Evolutionary conservation across 495 filamentous ascomycete species (phyloP), one percentile per base, ranked within the genome.

Genomic region (Xylaria castorea): DNA sequence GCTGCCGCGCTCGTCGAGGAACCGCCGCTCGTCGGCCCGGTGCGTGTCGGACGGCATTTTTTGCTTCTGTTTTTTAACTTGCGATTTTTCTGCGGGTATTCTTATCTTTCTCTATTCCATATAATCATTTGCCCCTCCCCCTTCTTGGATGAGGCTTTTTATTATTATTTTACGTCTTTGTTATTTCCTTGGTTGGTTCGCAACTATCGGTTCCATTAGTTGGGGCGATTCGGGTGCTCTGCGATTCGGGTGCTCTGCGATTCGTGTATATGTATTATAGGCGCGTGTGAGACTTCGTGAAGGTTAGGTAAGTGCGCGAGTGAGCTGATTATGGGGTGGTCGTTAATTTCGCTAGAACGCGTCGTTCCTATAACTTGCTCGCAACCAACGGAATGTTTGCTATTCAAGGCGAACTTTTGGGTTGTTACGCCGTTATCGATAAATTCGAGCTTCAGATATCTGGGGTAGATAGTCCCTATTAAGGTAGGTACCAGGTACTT

Each of bases 1-100:
- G 62, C 78, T 80, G 76, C 92, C 92, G 66, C 92, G 91, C 78
- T 93, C 92, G 83, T 94, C 92, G 73, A 94, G 89, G 80, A 94
- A 91, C 65, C 87, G 85, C 79, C 89, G 90, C 77, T 92, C 92
- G 76, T 94, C 92, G 75, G 91, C 91, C 75, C 89, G 89, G 82
- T 94, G 91, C 68, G 77, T 81, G 62, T 81, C 78, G 12, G 75
- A 71, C 0, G 27, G 70, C 70, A 72, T 72, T n/a, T n/a, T n/a
- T n/a, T 50, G 22, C 11, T 51, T 20, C n/a, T 30, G 6, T 42
- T 7, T 20, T 20, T 51, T n/a, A n/a, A n/a, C 9, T 42, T 42
- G 38, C 9, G 8, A 11, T 20, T 51, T 34, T 38, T 40, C 5
- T 61, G n/a, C 22, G 11, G 5, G 48, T 30, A 2, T 12, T 48